Evolutionary conservation across 2,329 filamentous ascomycete species (phyloP).

Genomic region (Colletotrichum musae): DNA sequence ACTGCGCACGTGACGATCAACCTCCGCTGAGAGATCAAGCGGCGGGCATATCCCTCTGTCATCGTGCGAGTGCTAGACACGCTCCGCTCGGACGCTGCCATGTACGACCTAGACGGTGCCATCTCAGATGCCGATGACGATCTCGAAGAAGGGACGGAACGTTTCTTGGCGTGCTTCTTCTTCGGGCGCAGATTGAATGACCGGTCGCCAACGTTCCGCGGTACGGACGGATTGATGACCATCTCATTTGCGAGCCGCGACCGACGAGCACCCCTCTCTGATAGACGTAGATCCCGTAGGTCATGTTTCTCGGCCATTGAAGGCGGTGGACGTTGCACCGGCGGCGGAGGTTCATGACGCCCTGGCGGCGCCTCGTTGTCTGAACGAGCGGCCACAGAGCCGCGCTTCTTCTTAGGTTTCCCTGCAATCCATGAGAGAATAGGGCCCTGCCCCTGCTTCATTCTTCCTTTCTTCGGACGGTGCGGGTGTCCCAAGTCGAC

Average conservation of each 20-base stretch:
- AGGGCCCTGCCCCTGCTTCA: neutral
- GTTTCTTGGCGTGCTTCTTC: neutral
- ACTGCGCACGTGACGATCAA: neutral
- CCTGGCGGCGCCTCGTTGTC: neutral
- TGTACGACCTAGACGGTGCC: neutral
- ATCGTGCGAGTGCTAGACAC: neutral
- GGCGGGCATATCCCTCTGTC: neutral
- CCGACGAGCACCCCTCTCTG: neutral
- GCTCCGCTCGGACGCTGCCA: neutral
- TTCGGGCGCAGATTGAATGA: neutral
- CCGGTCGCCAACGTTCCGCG: neutral
- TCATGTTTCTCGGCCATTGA: too few species aligned
- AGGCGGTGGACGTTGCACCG: neutral
- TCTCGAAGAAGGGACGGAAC: neutral
- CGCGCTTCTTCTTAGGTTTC: neutral
- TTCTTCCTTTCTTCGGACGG: neutral
- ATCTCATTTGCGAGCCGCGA: neutral
- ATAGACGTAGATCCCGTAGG: neutral
- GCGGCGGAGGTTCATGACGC: neutral
- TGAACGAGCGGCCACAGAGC: neutral
- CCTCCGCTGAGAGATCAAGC: neutral
- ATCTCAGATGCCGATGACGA: neutral
- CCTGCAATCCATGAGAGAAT: neutral
- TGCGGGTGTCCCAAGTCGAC: neutral
- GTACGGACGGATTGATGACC: neutral